Conservation (phyloP, 2,329 filamentous ascomycete genomes). For the Venturia aucupariae region DNA sequence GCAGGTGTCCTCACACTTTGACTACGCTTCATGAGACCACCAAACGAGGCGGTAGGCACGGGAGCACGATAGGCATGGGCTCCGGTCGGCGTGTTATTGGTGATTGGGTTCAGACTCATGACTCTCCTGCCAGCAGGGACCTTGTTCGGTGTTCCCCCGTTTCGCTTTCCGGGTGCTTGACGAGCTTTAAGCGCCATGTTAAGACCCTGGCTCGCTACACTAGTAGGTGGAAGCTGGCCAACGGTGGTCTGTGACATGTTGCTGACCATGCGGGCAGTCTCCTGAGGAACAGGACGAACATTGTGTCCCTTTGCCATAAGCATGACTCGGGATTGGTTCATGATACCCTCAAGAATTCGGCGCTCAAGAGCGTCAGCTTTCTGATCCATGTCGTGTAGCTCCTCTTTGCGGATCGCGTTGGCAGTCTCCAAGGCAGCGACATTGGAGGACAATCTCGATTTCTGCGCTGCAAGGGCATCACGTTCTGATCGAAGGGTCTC, state of each 20-base stretch:
- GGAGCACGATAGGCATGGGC: slow-evolving; percentile 27
- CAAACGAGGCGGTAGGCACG: slow-evolving; percentile 14
- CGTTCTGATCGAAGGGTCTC: slow-evolving; percentile 56
- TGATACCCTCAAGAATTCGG: slow-evolving; percentile 86
- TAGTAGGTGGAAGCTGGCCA: slow-evolving; percentile 24
- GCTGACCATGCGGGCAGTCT: slow-evolving; percentile 24
- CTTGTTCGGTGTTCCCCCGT: slow-evolving; percentile 26
- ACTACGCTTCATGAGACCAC: slow-evolving; percentile 46
- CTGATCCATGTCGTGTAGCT: slow-evolving; percentile 81
- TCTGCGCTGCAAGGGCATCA: slow-evolving; percentile 68
- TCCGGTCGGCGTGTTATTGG: slow-evolving; percentile 54
- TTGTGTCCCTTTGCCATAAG: slow-evolving; percentile 55
- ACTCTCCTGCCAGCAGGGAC: slow-evolving; percentile 57
- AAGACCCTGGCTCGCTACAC: slow-evolving; percentile 22
- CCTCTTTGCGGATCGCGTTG: slow-evolving; percentile 77
- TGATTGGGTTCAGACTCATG: slow-evolving; percentile 83
- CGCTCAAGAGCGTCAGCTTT: slow-evolving; percentile 85
- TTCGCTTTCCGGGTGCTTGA: slow-evolving; percentile 30
- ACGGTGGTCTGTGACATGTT: slow-evolving; percentile 27
- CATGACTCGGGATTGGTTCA: slow-evolving; percentile 90
- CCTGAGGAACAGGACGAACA: slow-evolving; percentile 17
- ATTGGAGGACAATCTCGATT: slow-evolving; percentile 71
- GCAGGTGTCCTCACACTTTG: slow-evolving; percentile 29
- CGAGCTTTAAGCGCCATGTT: slow-evolving; percentile 43
- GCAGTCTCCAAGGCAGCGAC: slow-evolving; percentile 88